phyloP scores from a whole-genome alignment of 2,329 filamentous ascomycete genomes.

The Talaromyces islandicus region DNA sequence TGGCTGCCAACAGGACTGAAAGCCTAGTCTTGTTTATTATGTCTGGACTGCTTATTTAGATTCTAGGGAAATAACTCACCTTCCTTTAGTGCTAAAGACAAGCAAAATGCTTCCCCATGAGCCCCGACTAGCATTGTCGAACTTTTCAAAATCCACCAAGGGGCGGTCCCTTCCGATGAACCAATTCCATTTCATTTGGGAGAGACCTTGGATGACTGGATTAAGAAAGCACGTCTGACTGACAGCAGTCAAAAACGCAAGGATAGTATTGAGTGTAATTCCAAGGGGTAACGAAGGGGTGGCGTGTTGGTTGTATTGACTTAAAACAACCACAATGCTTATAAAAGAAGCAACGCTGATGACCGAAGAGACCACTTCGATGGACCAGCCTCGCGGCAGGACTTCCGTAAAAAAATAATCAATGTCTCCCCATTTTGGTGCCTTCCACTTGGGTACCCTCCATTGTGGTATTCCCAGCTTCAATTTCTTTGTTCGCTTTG shows the following conservation, averaged over 20 bases:
- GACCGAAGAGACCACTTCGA: neutral
- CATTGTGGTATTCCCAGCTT: no score
- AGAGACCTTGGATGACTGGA: conserved; percentile 1
- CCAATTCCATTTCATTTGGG: conserved; percentile 7
- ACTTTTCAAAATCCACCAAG: neutral
- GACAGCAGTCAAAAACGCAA: conserved; percentile 1
- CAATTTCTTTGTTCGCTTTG: no score
- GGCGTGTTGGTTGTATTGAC: neutral
- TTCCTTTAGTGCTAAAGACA: neutral
- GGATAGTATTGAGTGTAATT: conserved; percentile 1
- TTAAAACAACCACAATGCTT: neutral
- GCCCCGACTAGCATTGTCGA: conserved; percentile 2
- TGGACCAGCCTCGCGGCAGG: neutral
- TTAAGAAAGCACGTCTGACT: neutral
- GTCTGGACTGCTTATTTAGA: neutral
- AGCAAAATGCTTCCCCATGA: neutral
- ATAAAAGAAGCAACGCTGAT: neutral
- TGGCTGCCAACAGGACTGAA: neutral
- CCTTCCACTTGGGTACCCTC: no score
- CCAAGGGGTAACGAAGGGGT: neutral
- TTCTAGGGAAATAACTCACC: no score
- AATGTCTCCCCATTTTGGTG: neutral
- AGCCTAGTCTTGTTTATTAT: no score
- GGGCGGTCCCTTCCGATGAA: neutral
- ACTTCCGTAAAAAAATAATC: neutral